These are phyloP conservation scores for Betula pendula DNA, from an alignment of 306 rosid species.

Conservation along the genomic window DNA sequence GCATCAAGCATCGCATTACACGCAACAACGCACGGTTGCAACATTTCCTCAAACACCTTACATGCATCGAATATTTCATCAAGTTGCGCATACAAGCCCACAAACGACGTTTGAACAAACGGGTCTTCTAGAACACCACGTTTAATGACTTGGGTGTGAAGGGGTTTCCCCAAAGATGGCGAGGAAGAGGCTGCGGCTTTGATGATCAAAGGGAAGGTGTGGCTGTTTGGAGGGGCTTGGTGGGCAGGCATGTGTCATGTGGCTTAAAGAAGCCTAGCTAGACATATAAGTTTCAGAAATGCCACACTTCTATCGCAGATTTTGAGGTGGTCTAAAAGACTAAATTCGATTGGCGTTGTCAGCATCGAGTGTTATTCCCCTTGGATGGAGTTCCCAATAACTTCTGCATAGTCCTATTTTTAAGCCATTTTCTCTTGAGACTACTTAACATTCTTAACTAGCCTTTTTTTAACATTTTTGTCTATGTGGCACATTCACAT, in stretches of 20 bases:
- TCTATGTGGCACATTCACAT: too few species aligned
- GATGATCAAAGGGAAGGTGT: conserved; percentile 68
- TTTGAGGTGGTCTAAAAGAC: too few species aligned
- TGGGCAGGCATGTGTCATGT: conserved; percentile 69
- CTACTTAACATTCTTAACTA: too few species aligned
- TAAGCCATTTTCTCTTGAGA: too few species aligned
- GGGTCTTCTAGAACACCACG: conserved; percentile 55
- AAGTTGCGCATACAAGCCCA: conserved; percentile 34
- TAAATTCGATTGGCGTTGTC: too few species aligned
- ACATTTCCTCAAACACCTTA: conserved; percentile 75
- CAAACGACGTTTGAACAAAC: conserved; percentile 58
- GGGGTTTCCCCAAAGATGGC: conserved; percentile 28
- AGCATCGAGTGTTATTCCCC: too few species aligned
- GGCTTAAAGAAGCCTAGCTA: too few species aligned
- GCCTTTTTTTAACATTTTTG: too few species aligned
- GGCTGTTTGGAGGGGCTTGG: conserved; percentile 54
- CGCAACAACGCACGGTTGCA: conserved; percentile 48
- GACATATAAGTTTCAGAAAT: too few species aligned
- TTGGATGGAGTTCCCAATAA: too few species aligned
- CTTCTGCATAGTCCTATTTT: too few species aligned
- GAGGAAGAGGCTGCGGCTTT: conserved; percentile 40
- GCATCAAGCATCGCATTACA: conserved; percentile 72
- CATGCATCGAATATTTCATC: conserved; percentile 38
- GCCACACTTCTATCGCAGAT: too few species aligned
- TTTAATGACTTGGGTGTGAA: conserved; percentile 62